Evolutionary conservation across 352 stramenopile genomes (phyloP), one percentile per base, ranked within the genome.

Genomic region (Phytophthora sansomeana): DNA sequence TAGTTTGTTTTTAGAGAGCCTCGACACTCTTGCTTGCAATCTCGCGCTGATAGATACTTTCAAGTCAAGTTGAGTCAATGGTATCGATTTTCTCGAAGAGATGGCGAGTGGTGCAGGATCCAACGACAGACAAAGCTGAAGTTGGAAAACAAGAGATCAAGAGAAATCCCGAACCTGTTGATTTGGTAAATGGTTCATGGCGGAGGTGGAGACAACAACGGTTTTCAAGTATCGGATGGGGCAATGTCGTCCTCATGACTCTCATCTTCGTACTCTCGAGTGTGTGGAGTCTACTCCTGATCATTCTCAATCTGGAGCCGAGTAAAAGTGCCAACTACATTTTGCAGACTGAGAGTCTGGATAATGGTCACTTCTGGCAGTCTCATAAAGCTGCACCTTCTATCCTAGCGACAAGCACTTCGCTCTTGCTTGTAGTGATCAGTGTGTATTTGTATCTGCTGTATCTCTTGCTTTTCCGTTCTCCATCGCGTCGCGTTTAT

Each of bases 241-340:
- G 49, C 13, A 59, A 69, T 19, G 38, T 56, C n/a, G 1, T 63
- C 3, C 32, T 71, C 13, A 68, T 69, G 32, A 29, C 38, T 8
- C 39, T 81, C 11, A 55, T 78, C 13, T 67, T 68, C 19, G 28
- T 50, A 0, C 44, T 67, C 3, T 79, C 66, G n/a, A 54, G 63
- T 44, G 26, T 24, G 1, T 82, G 73, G 75, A 77, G 63, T 51
- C n/a, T 70, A 1, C 71, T 80, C 39, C 42, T 83, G 28, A 42
- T 87, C 33, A 30, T 70, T 1, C 32, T 87, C 16, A 80, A 77
- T 16, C 19, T 75, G 1, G 51, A 66, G 17, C 70, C 75, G 2
- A 77, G 68, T 26, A 36, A 44, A 42, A 85, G 59, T 14, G 67
- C 75, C 24, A 82, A 85, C 47, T 61, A 19, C 17, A 46, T 78